A percentile compares a stretch with the other conserved stretches of the same genome.
These are phyloP conservation scores for Nepenthes mirabilis DNA, from an alignment of 148 eudicot genomes.

Conservation along the genomic window DNA sequence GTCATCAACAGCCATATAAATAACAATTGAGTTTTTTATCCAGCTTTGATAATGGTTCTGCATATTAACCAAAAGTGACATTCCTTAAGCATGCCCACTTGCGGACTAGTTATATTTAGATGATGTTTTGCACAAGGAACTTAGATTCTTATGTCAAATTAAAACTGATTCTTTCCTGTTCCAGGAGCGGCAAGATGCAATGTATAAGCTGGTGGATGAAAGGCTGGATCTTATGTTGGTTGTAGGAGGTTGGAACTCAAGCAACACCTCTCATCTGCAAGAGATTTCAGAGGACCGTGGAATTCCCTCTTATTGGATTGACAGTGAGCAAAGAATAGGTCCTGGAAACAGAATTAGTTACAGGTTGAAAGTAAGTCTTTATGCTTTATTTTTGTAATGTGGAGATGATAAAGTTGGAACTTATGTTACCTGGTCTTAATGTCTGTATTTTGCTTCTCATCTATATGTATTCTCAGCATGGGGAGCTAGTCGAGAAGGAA, in stretches of 20 bases:
- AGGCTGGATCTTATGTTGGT: slow-evolving; percentile 80
- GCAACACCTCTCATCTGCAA: slow-evolving; percentile 93
- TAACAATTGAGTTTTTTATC: no score
- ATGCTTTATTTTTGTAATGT: not conserved
- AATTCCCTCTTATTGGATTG: slow-evolving; percentile 95
- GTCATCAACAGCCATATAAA: no score
- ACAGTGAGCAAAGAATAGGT: slow-evolving; percentile 73
- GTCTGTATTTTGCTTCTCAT: not conserved
- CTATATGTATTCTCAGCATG: slow-evolving; percentile 44
- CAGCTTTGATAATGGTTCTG: no score
- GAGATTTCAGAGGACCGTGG: slow-evolving; percentile 92
- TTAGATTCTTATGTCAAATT: not conserved
- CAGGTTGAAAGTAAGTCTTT: slow-evolving; percentile 53
- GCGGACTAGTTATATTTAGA: not conserved
- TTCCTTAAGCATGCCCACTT: no score
- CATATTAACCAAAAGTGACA: no score
- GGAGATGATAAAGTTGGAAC: not conserved
- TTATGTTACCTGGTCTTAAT: not conserved
- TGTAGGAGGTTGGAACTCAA: slow-evolving; percentile 97
- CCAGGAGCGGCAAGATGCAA: slow-evolving; percentile 98
- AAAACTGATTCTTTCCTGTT: slow-evolving; percentile 2
- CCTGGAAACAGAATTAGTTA: slow-evolving; percentile 76
- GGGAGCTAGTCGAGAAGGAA: slow-evolving; percentile 92
- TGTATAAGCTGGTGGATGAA: slow-evolving; percentile 85
- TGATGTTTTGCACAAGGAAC: not conserved